Evolutionary conservation across 2,329 filamentous ascomycete genomes (phyloP).

Genomic region (Raffaelea albimanens): DNA sequence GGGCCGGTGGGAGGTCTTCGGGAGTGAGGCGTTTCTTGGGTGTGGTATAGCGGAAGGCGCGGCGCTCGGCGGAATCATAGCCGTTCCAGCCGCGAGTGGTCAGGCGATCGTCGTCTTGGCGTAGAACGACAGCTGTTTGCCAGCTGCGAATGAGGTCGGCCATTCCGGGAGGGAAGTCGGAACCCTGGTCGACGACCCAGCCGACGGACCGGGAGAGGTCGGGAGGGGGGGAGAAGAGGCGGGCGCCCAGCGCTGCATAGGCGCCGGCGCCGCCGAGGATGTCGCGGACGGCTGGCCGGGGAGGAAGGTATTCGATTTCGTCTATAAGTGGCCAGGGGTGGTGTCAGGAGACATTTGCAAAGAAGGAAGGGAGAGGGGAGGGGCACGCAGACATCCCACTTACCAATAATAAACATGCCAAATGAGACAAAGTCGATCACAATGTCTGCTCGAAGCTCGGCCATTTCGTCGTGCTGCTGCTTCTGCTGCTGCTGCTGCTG

Average conservation of each 20-base stretch:
- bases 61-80: constrained; percentile 51
- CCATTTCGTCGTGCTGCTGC: not conserved
- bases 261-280: constrained; percentile 84
- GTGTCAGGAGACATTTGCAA: too few species aligned
- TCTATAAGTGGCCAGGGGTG: constrained; percentile 46
- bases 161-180: constrained; percentile 69
- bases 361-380: constrained; percentile 1
- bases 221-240: constrained; percentile 71
- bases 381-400: constrained; percentile 15
- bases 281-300: constrained; percentile 58
- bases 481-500: too few species aligned
- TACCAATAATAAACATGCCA: constrained; percentile 68
- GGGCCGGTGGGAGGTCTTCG: constrained; percentile 53
- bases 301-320: constrained; percentile 77
- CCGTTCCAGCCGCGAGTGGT: constrained; percentile 93
- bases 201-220: constrained; percentile 58
- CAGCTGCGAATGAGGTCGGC: constrained; percentile 58
- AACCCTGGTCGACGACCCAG: constrained; percentile 86
- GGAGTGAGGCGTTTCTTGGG: constrained; percentile 75
- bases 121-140: constrained; percentile 64
- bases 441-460: not conserved
- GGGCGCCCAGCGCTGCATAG: constrained; percentile 79
- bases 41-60: constrained; percentile 78
- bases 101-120: constrained; percentile 54
- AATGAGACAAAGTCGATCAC: constrained; percentile 56